A percentile compares a stretch with the other conserved stretches of the same genome.
phyloP scores from a whole-genome alignment of 208 protist genomes.

The Leishmania gerbilli region DNA sequence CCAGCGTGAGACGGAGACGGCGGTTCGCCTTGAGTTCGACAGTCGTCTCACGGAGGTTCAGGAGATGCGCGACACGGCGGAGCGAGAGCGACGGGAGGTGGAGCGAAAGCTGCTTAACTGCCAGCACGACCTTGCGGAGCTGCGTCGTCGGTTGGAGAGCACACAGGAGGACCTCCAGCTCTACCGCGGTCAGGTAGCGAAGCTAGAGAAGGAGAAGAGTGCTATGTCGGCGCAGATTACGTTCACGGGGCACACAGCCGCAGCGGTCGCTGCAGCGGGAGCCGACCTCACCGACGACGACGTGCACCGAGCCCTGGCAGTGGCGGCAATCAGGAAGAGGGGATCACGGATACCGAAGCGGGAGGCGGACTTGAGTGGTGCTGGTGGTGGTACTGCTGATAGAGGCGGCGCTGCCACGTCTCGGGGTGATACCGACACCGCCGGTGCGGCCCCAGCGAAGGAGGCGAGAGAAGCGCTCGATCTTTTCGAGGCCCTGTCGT shows the following conservation, averaged over 20 bases:
- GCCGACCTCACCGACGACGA: constrained; percentile 64
- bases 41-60: constrained; percentile 70
- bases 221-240: constrained; percentile 37
- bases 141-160: constrained; percentile 42
- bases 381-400: not conserved
- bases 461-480: constrained; percentile 50
- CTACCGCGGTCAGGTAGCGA: constrained; percentile 57
- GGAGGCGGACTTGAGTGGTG: not conserved
- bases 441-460: not conserved
- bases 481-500: constrained; percentile 70
- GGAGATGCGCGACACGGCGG: constrained; percentile 70
- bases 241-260: constrained; percentile 40
- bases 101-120: constrained; percentile 55
- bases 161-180: constrained; percentile 43
- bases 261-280: constrained; percentile 8
- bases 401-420: not conserved
- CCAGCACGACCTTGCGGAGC: constrained; percentile 58
- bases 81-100: constrained; percentile 53
- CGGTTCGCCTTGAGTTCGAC: constrained; percentile 72
- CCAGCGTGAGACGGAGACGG: constrained; percentile 78
- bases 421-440: not conserved
- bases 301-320: constrained; percentile 66
- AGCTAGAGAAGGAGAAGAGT: constrained; percentile 51
- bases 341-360: not conserved
- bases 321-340: constrained; percentile 57